A percentile compares a stretch with the other conserved stretches of the same genome.
Evolutionary conservation across 2,329 filamentous ascomycete genomes (phyloP).

Genomic region (Diaporthe vaccinii): DNA sequence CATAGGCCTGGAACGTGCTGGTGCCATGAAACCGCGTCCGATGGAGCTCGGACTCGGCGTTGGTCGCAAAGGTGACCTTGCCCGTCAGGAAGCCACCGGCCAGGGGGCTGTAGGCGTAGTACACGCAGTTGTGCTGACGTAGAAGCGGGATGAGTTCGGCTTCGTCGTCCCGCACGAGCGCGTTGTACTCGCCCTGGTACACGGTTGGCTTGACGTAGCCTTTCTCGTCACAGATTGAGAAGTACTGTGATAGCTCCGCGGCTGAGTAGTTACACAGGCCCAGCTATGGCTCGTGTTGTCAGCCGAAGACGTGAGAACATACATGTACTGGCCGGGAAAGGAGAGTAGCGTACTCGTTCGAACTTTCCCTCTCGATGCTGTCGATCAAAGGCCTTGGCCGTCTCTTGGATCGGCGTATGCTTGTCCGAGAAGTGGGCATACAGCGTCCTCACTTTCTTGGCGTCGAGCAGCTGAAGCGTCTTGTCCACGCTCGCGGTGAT

Average conservation of each 20-base stretch:
- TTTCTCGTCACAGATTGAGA: conserved; percentile 50
- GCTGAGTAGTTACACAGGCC: conserved; percentile 57
- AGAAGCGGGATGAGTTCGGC: conserved; percentile 51
- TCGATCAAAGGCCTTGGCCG: conserved; percentile 52
- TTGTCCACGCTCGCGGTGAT: conserved; percentile 48
- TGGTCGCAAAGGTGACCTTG: conserved; percentile 16
- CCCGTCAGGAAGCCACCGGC: conserved; percentile 69
- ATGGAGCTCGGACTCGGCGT: conserved; percentile 19
- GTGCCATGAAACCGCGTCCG: conserved; percentile 5
- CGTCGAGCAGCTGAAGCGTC: conserved; percentile 50
- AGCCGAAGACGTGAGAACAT: not conserved
- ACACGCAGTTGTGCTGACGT: conserved; percentile 50
- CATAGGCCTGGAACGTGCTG: conserved; percentile 9
- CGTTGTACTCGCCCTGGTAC: conserved; percentile 58
- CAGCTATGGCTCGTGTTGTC: conserved; percentile 44
- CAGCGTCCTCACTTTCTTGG: conserved; percentile 1
- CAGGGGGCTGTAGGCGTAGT: conserved; percentile 59
- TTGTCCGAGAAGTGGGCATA: conserved; percentile 16
- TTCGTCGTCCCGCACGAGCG: conserved; percentile 53
- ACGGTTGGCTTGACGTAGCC: conserved; percentile 53
- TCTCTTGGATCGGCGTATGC: conserved; percentile 54
- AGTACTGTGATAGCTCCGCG: conserved; percentile 53
- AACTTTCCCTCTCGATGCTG: conserved; percentile 55
- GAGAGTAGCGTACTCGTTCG: conserved; percentile 39
- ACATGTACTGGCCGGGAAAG: not conserved